These are phyloP conservation scores for Cucumis hystrix DNA, from an alignment of 306 rosid species.

Conservation along the genomic window DNA sequence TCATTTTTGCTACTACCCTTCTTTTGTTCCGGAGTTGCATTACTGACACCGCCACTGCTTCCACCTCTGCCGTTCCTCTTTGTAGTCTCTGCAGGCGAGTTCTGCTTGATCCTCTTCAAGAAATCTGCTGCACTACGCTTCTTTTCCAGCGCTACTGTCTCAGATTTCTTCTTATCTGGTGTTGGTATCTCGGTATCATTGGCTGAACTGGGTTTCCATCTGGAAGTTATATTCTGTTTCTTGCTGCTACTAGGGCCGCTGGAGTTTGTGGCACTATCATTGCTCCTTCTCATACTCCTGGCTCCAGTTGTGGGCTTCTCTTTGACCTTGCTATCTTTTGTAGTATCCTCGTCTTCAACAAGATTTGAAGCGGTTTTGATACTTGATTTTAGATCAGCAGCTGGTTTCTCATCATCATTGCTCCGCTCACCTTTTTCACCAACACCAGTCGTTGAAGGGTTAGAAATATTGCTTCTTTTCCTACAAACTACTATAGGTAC, in stretches of 20 bases:
- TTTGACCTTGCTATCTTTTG: constrained; percentile 23
- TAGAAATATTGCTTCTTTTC: constrained; percentile 43
- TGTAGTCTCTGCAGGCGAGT: constrained; percentile 21
- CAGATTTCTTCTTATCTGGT: constrained; percentile 40
- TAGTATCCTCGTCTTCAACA: constrained; percentile 23
- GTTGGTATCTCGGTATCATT: constrained; percentile 22
- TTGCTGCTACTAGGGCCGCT: constrained; percentile 18
- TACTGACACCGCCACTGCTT: neutral
- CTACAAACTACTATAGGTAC: constrained; percentile 71
- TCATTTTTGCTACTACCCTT: constrained; percentile 12
- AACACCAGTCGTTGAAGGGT: constrained; percentile 29
- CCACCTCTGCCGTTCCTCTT: constrained; percentile 22
- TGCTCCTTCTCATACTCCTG: constrained; percentile 54
- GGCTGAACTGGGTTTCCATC: constrained; percentile 17
- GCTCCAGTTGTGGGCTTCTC: constrained; percentile 61
- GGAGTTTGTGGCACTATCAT: constrained; percentile 21
- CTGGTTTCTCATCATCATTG: constrained; percentile 25
- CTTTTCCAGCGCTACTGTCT: constrained; percentile 27
- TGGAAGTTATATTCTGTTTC: constrained; percentile 23
- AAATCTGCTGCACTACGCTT: constrained; percentile 66
- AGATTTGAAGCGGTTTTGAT: constrained; percentile 19
- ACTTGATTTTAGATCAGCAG: constrained; percentile 29
- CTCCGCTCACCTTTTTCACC: constrained; percentile 29
- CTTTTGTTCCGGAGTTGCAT: constrained; percentile 36
- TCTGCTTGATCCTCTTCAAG: constrained; percentile 70